Base-by-base conservation (phyloP, 176 grass and related monocot genomes). In the Calamus simplicifolius region DNA sequence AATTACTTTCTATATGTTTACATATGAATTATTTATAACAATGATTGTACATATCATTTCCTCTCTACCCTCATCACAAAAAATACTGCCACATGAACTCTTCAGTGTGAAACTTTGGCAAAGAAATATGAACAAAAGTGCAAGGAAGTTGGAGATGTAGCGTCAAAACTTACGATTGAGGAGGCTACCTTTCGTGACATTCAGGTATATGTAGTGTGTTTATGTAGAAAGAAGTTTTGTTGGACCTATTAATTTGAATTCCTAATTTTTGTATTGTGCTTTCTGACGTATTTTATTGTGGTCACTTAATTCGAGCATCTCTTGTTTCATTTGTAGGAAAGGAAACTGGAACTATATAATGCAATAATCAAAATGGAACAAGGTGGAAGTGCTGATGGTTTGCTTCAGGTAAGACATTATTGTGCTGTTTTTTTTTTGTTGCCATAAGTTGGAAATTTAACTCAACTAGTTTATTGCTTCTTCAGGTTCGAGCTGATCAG, bases 161-260 rank as follows among this genome's bases (percentile, higher is more conserved):
- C 93, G 53, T 92, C 87, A 64, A 98, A 82, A 69, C 74, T 98
- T 62, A 85, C 84, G 50, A 88, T 92, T 80, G 93, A 98, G 26
- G 93, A 98, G 74, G 93, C 88, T 72, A 98, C 93, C 77, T 98
- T 98, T 74, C 84, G 84, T 61, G 93, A 85, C 29, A 85, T 92
- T 68, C 88, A 92, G 88, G 93, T 98, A 79, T 59, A 5, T 64
- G 15, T 51, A 50, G 19, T 30, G 58, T 51, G 38, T 60, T 50
- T 2, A 29, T 3, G 2, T 59, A 4, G 25, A 43, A 23, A 15
- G 25, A 23, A 15, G 25, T 43, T 2, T 43, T 43, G 35, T 43
- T 43, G 35, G 3, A 43, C 1, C 35, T 2, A 12, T 43, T 3
- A 2, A 43, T 43, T 2, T 43, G 35, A 43, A 43, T 43, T 43